Base-by-base conservation (phyloP, 108 stramenopile species). In the Skeletonema tropicum region DNA sequence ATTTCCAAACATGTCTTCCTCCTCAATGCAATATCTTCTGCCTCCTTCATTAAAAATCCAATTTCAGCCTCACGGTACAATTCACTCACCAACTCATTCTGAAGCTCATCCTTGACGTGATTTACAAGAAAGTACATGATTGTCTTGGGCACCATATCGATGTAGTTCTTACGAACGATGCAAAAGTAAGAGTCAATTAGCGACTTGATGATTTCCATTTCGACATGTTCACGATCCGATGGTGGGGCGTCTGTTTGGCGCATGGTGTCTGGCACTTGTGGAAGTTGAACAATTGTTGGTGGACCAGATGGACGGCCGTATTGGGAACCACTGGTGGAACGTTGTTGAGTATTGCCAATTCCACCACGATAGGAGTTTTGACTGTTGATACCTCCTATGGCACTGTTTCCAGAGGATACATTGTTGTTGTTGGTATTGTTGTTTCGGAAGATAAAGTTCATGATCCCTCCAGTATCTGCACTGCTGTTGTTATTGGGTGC, bases 41-140 rank as follows among this genome's bases (percentile, higher is more conserved):
- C 93, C 80, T 97, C 97, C 64, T 93, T 86, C 84, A 98, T 88
- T 75, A 97, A 73, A 36, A 73, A 84, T 48, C 78, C 84, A 58
- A 93, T 80, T 66, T 94, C 90, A 25, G 86, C 89, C 60, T 97
- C 97, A 31, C 93, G 83, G 86, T 98, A 99, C 60, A 99, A 79
- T 67, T 92, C 94, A 29, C 89, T 81, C 6, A 99, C 98, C 39
- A 99, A 86, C 83, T 98, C 96, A 75, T 98, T 97, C 74, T 97
- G 98, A 66, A 99, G 73, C 31, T 89, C 91, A 68, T 96, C 97
- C 70, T 92, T 90, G 64, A 93, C 94, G 55, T 98, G 94, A 72
- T 98, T 98, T 30, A 99, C 98, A 30, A 99, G 79, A 71, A 98
- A 98, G 84, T 92, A 96, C 99, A 99, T 99, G 86, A 99, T 94